phyloP scores from a whole-genome alignment of 1,284 basidiomycete species.

The Fomitopsis palustris region DNA sequence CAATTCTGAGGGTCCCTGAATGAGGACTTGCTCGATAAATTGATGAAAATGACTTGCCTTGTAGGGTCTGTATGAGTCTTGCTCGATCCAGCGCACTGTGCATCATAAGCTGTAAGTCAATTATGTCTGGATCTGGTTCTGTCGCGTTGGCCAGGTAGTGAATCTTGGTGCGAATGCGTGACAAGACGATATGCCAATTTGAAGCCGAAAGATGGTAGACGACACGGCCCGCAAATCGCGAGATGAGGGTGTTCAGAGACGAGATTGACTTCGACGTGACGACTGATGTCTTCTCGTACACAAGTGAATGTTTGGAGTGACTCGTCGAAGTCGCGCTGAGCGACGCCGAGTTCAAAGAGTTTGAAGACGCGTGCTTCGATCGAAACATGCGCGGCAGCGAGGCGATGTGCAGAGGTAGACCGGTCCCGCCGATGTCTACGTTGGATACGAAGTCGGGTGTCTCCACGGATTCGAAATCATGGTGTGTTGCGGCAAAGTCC shows the following conservation, averaged over 20 bases:
- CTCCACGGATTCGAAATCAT: slow-evolving; percentile 64
- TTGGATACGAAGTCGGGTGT: slow-evolving; percentile 29
- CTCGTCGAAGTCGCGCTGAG: slow-evolving; percentile 36
- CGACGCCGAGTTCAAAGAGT: slow-evolving; percentile 40
- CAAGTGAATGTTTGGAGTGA: slow-evolving; percentile 41
- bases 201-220: slow-evolving; percentile 88
- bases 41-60: slow-evolving; percentile 39
- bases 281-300: slow-evolving; percentile 68
- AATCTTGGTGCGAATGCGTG: slow-evolving; percentile 73
- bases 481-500: slow-evolving; percentile 64
- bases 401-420: slow-evolving; percentile 16
- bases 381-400: slow-evolving; percentile 18
- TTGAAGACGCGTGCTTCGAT: slow-evolving; percentile 35
- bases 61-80: slow-evolving; percentile 63
- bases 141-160: slow-evolving; percentile 52
- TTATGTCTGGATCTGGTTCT: slow-evolving; percentile 58
- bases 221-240: slow-evolving; percentile 72
- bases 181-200: slow-evolving; percentile 84
- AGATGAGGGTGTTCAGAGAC: slow-evolving; percentile 59
- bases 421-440: slow-evolving; percentile 10
- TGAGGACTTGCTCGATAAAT: slow-evolving; percentile 1
- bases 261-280: slow-evolving; percentile 54
- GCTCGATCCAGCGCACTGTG: slow-evolving; percentile 66
- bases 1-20: slow-evolving; percentile 51
- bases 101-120: slow-evolving; percentile 74